These are phyloP conservation scores for Geoglossum glabrum DNA, from an alignment of 495 filamentous ascomycete genomes.

Conservation along the genomic window DNA sequence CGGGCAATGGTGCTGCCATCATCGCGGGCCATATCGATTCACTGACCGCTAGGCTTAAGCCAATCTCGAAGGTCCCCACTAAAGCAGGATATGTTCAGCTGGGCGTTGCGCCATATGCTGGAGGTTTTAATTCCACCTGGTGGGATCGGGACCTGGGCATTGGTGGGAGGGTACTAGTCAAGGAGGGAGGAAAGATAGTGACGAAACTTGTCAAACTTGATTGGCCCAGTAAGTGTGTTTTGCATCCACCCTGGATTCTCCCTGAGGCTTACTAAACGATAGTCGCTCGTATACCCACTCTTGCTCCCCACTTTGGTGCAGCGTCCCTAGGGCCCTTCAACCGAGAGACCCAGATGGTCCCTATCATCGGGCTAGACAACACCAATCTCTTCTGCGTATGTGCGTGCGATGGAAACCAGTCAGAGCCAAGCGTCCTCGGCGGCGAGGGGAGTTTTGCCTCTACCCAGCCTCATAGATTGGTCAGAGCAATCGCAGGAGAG, in stretches of 20 bases:
- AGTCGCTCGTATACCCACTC: conserved; percentile 77
- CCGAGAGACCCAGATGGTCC: conserved; percentile 81
- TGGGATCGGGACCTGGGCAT: conserved; percentile 88
- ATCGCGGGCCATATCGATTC: conserved; percentile 88
- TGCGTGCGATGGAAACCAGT: conserved; percentile 9
- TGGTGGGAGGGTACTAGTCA: conserved; percentile 72
- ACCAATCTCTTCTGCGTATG: conserved; percentile 27
- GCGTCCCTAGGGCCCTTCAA: conserved; percentile 63
- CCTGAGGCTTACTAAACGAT: neutral
- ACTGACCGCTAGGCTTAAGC: conserved; percentile 71
- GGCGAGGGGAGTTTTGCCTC: conserved; percentile 43
- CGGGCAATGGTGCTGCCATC: conserved; percentile 64
- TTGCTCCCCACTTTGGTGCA: conserved; percentile 84
- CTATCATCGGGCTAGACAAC: conserved; percentile 77
- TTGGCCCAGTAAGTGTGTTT: conserved; percentile 42
- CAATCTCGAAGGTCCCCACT: conserved; percentile 57
- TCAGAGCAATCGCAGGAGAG: conserved; percentile 59
- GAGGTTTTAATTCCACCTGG: conserved; percentile 69
- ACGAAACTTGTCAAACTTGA: conserved; percentile 72
- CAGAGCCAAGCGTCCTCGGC: conserved; percentile 16
- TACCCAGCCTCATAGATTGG: conserved; percentile 67
- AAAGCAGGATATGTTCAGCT: conserved; percentile 77
- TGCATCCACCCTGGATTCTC: neutral
- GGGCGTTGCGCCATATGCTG: conserved; percentile 82
- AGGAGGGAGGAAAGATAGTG: conserved; percentile 62